These are phyloP conservation scores for Pythium brassicae DNA, from an alignment of 352 stramenopile genomes.

Conservation along the genomic window DNA sequence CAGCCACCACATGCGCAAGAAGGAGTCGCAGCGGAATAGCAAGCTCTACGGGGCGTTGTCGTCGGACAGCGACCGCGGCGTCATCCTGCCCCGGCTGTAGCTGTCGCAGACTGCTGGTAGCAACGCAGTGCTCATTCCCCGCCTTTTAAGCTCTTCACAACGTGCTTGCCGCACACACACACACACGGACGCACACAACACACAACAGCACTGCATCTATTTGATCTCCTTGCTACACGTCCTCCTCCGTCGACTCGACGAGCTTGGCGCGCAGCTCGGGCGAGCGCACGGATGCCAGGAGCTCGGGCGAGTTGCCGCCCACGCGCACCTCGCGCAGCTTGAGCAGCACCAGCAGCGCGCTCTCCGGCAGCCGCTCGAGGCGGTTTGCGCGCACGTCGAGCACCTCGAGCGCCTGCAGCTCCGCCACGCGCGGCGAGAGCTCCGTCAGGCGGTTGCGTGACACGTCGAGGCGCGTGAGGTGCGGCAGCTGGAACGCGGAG, in stretches of 20 bases:
- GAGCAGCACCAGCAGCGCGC: conserved; percentile 32
- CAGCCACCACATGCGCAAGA: conserved; percentile 20
- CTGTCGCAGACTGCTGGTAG: not conserved
- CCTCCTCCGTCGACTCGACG: conserved; percentile 1
- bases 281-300: conserved; percentile 16
- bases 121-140: too few relatives aligned
- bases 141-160: too few relatives aligned
- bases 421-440: conserved; percentile 34
- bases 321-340: conserved; percentile 38
- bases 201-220: too few relatives aligned
- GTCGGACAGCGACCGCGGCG: conserved; percentile 26
- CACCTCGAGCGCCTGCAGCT: conserved; percentile 50
- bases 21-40: conserved; percentile 41
- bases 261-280: conserved; percentile 32
- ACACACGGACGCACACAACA: too few relatives aligned
- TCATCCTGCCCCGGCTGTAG: conserved; percentile 53
- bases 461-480: conserved; percentile 55
- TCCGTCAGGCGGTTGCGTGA: conserved; percentile 58
- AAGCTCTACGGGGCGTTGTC: conserved; percentile 18
- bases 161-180: too few relatives aligned
- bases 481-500: conserved; percentile 61
- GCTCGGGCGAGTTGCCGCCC: conserved; percentile 37
- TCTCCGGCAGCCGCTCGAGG: conserved; percentile 33
- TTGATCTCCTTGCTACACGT: not conserved
- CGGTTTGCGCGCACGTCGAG: conserved; percentile 63